Evolutionary conservation across 805 yeast genomes (phyloP).

Genomic region (Cyberlindnera veronae): DNA sequence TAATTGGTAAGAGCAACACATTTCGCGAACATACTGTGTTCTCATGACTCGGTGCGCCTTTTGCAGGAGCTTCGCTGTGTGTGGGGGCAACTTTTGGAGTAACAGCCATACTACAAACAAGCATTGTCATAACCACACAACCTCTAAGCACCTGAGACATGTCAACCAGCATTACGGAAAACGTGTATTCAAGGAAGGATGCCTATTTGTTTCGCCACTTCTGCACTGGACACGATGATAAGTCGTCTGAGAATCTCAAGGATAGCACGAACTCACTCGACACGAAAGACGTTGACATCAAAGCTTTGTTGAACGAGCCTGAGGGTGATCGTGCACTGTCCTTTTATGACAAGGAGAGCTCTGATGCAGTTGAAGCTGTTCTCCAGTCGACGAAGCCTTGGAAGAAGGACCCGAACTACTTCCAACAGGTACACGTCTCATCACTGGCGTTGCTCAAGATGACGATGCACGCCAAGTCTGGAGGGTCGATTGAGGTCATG

Average conservation of each 20-base stretch:
- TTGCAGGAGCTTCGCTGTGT: too few species aligned
- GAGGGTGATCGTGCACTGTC: constrained; percentile 12
- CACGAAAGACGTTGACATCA: constrained; percentile 18
- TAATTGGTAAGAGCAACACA: too few species aligned
- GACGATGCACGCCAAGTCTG: constrained; percentile 74
- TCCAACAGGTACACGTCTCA: constrained; percentile 60
- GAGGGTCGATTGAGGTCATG: constrained; percentile 90
- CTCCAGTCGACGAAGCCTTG: constrained; percentile 43
- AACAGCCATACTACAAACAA: too few species aligned
- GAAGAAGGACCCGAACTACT: constrained; percentile 55
- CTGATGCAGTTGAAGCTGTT: constrained; percentile 13
- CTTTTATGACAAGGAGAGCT: constrained; percentile 16
- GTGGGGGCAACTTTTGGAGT: too few species aligned
- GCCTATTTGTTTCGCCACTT: constrained; percentile 12
- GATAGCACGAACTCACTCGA: too few species aligned
- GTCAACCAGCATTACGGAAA: constrained; percentile 8
- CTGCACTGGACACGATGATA: constrained; percentile 7
- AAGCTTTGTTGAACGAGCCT: constrained; percentile 13
- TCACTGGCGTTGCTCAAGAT: constrained; percentile 71
- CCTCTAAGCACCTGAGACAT: too few species aligned
- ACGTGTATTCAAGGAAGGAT: constrained; percentile 11
- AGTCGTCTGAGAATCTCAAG: too few species aligned
- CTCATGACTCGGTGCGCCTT: too few species aligned
- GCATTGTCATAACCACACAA: too few species aligned
- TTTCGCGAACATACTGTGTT: too few species aligned